Conservation (phyloP, 2,329 filamentous ascomycete genomes). For the Beauveria sp. region DNA sequence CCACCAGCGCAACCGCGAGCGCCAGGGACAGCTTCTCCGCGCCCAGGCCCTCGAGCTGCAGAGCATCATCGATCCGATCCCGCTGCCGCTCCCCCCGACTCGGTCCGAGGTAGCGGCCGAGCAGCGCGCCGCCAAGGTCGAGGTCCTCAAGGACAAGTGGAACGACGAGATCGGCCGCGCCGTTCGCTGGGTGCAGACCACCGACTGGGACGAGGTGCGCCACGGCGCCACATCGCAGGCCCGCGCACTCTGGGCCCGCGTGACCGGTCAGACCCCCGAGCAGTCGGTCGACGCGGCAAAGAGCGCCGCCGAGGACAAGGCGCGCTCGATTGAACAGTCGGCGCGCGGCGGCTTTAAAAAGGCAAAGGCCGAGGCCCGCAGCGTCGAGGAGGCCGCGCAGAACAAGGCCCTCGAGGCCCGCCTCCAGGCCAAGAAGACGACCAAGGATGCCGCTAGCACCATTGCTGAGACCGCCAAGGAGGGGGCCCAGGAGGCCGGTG, state of each 20-base stretch:
- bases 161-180: conserved; percentile 64
- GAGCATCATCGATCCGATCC: conserved; percentile 41
- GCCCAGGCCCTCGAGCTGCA: conserved; percentile 49
- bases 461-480: conserved; percentile 22
- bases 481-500: conserved; percentile 28
- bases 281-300: conserved; percentile 20
- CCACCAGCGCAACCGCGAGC: conserved; percentile 60
- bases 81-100: conserved; percentile 39
- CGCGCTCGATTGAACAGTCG: conserved; percentile 23
- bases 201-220: conserved; percentile 56
- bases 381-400: conserved; percentile 20
- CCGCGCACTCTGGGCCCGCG: conserved; percentile 36
- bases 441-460: conserved; percentile 15
- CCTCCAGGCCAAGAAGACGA: conserved; percentile 18
- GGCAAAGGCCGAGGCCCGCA: conserved; percentile 22
- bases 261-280: conserved; percentile 25
- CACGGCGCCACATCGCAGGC: conserved; percentile 47
- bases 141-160: conserved; percentile 69
- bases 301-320: conserved; percentile 26
- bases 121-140: conserved; percentile 49
- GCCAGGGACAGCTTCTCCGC: conserved; percentile 49
- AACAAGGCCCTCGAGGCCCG: conserved; percentile 22
- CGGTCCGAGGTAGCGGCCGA: conserved; percentile 43
- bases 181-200: conserved; percentile 57
- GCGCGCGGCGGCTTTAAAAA: conserved; percentile 28